phyloP scores from a whole-genome alignment of 805 yeast genomes.

The Candida montana region DNA sequence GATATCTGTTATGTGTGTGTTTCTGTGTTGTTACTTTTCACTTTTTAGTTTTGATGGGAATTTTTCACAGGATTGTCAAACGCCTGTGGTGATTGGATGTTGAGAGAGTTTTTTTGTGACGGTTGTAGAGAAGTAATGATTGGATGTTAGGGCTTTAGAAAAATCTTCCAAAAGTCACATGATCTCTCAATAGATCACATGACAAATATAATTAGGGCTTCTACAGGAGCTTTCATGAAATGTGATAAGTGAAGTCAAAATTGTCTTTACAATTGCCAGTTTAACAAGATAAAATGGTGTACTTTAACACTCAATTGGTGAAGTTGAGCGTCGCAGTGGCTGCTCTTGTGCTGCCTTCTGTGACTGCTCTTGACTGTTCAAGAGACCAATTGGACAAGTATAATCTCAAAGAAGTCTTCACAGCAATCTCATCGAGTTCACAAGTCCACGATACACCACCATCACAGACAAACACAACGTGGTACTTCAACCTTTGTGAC shows the following conservation, averaged over 20 bases:
- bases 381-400: conserved; percentile 18
- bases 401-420: conserved; percentile 27
- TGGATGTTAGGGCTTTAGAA: not conserved
- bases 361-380: conserved; percentile 17
- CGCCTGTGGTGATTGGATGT: conserved; percentile 1
- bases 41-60: conserved; percentile 1
- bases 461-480: conserved; percentile 49
- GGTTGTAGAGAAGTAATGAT: not conserved
- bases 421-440: conserved; percentile 43
- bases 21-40: not conserved
- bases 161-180: too few relatives aligned
- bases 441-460: conserved; percentile 69
- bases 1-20: conserved; percentile 1
- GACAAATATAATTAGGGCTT: not conserved
- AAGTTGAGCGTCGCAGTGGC: not conserved
- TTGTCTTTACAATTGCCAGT: too few relatives aligned
- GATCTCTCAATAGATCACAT: not conserved
- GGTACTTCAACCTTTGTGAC: conserved; percentile 73
- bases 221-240: too few relatives aligned
- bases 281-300: not conserved
- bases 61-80: conserved; percentile 1
- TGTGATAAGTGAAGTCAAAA: too few relatives aligned
- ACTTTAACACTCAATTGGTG: not conserved
- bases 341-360: not conserved
- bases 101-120: not conserved